These are phyloP conservation scores for Hermanozyma aechmeae DNA, from an alignment of 805 yeast genomes.

Conservation along the genomic window DNA sequence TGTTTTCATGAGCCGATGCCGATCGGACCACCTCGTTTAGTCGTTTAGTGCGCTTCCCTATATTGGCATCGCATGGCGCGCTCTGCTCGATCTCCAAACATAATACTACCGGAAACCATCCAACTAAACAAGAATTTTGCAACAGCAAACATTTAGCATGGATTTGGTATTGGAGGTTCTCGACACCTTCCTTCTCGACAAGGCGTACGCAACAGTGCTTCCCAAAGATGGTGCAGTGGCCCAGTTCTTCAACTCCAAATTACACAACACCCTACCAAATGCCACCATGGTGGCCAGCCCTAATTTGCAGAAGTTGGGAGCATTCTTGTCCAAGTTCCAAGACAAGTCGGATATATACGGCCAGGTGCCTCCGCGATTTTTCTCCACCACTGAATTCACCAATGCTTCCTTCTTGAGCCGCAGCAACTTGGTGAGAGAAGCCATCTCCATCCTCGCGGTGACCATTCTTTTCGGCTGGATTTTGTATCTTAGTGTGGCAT, in stretches of 20 bases:
- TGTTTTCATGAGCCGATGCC: too few relatives aligned
- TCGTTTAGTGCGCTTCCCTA: too few relatives aligned
- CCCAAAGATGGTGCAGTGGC: constrained; percentile 46
- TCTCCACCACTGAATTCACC: constrained; percentile 48
- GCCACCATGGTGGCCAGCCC: neutral
- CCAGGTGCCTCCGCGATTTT: constrained; percentile 39
- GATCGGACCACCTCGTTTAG: too few relatives aligned
- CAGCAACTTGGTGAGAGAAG: constrained; percentile 64
- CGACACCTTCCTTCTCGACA: constrained; percentile 71
- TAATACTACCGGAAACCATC: too few relatives aligned
- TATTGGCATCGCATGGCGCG: too few relatives aligned
- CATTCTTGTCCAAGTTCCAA: constrained; percentile 11
- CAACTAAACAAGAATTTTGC: too few relatives aligned
- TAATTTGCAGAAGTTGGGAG: neutral
- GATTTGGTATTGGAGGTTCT: constrained; percentile 80
- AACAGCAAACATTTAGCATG: too few relatives aligned
- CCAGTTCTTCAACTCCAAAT: constrained; percentile 9
- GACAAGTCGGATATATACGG: constrained; percentile 46
- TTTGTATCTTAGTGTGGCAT: constrained; percentile 69
- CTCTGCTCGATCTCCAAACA: too few relatives aligned
- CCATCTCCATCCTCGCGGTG: constrained; percentile 52
- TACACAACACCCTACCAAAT: neutral
- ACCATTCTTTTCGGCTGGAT: constrained; percentile 81
- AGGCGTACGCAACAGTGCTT: constrained; percentile 56
- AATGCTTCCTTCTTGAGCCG: constrained; percentile 65